phyloP scores from a whole-genome alignment of 2,329 filamentous ascomycete species.

The Colletotrichum euphorbiae region DNA sequence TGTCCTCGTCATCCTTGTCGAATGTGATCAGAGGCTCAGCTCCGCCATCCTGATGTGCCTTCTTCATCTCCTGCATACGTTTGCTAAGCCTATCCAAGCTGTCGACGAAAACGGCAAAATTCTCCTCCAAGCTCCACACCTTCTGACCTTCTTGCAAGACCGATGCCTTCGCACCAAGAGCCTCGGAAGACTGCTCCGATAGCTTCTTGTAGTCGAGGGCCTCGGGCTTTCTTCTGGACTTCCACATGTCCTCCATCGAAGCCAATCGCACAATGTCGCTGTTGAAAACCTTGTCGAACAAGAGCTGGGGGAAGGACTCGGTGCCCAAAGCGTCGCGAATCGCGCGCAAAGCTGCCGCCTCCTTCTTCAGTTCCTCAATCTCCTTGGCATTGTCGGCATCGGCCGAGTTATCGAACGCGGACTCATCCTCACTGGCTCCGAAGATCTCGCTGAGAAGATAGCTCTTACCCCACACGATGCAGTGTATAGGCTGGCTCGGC shows the following conservation, averaged over 20 bases:
- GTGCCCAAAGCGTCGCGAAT: slow-evolving; percentile 87
- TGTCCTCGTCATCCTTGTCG: slow-evolving; percentile 97
- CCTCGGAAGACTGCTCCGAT: slow-evolving; percentile 61
- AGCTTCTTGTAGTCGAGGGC: slow-evolving; percentile 77
- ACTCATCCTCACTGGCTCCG: slow-evolving; percentile 88
- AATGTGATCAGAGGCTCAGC: slow-evolving; percentile 80
- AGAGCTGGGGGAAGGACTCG: slow-evolving; percentile 77
- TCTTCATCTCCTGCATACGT: slow-evolving; percentile 75
- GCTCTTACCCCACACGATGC: slow-evolving; percentile 98
- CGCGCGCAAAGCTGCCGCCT: slow-evolving; percentile 84
- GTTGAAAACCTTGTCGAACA: slow-evolving; percentile 94
- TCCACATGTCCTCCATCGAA: slow-evolving; percentile 98
- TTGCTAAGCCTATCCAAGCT: slow-evolving; percentile 82
- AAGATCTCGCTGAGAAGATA: slow-evolving; percentile 97
- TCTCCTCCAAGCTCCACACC: slow-evolving; percentile 85
- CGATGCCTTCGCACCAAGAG: slow-evolving; percentile 64
- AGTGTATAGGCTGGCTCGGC: slow-evolving; percentile 95
- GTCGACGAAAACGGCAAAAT: slow-evolving; percentile 86
- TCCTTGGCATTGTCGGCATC: slow-evolving; percentile 87
- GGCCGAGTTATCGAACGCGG: slow-evolving; percentile 81
- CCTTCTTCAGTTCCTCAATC: slow-evolving; percentile 86
- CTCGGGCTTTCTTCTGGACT: slow-evolving; percentile 78
- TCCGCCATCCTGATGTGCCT: slow-evolving; percentile 55
- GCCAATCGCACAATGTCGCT: slow-evolving; percentile 84
- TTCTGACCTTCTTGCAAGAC: slow-evolving; percentile 76